Conservation (phyloP, 2,329 filamentous ascomycete genomes). For the Alternaria ethzedia region DNA sequence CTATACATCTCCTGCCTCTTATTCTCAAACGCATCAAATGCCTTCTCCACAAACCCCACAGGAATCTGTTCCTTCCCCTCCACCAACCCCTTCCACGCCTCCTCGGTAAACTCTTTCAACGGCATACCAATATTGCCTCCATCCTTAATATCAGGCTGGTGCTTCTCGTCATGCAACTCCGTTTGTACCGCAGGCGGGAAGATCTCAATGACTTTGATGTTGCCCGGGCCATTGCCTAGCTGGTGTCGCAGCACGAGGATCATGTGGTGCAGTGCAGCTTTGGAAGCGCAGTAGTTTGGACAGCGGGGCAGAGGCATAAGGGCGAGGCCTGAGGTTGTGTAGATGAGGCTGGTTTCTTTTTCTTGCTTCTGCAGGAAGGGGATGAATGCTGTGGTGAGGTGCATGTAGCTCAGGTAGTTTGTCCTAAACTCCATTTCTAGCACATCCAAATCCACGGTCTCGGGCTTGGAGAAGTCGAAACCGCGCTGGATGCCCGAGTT, state of each 20-base stretch:
- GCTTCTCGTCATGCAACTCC: constrained; percentile 62
- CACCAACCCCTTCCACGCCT: constrained; percentile 56
- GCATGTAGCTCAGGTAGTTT: constrained; percentile 59
- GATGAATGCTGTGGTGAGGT: constrained; percentile 58
- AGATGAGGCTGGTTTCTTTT: constrained; percentile 50
- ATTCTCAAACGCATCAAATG: constrained; percentile 56
- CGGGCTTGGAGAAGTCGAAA: constrained; percentile 58
- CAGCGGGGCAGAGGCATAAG: constrained; percentile 57
- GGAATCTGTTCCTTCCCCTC: constrained; percentile 60
- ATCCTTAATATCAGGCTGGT: constrained; percentile 61
- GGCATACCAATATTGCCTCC: constrained; percentile 62
- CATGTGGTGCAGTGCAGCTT: constrained; percentile 63
- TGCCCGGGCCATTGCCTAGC: constrained; percentile 52
- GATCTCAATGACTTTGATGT: constrained; percentile 62
- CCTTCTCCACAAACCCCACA: constrained; percentile 53
- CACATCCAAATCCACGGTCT: constrained; percentile 53
- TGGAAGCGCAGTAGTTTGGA: constrained; percentile 62
- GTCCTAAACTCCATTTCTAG: constrained; percentile 57
- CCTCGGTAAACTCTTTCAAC: constrained; percentile 58
- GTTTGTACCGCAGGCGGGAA: constrained; percentile 64
- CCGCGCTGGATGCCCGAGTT: constrained; percentile 62
- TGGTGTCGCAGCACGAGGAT: constrained; percentile 60
- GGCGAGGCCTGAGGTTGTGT: constrained; percentile 60
- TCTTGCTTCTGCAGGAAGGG: constrained; percentile 57
- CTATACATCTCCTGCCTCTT: constrained; percentile 53